A percentile compares a stretch with the other conserved stretches of the same genome.
These are phyloP conservation scores for Tylopilus plumbeoviolaceoides DNA, from an alignment of 768 basidiomycete species.

Conservation along the genomic window DNA sequence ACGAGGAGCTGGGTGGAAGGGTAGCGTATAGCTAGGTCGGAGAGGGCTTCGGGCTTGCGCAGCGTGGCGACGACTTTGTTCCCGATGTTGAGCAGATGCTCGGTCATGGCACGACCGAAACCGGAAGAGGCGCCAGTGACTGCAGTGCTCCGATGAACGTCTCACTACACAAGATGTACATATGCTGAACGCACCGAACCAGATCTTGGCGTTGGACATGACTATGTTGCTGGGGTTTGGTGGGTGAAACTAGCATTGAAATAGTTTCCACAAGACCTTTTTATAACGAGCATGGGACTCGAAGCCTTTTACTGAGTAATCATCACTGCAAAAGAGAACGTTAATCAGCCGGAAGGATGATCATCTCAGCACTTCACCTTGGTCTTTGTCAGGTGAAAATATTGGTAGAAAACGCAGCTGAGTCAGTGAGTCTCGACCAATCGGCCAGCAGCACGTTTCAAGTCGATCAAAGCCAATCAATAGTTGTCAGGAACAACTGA, in stretches of 20 bases:
- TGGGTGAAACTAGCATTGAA: background rate
- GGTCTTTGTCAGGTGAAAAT: background rate
- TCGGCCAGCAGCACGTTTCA: no score
- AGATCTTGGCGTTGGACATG: constrained; percentile 18
- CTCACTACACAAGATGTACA: background rate
- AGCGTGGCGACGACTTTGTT: constrained; percentile 42
- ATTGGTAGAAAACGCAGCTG: no score
- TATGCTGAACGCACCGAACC: constrained; percentile 12
- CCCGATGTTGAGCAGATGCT: constrained; percentile 32
- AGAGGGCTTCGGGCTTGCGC: constrained; percentile 34
- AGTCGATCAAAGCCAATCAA: background rate
- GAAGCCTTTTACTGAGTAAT: background rate
- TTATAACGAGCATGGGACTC: background rate
- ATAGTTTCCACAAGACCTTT: background rate
- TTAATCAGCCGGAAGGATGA: background rate
- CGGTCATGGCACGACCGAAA: constrained; percentile 35
- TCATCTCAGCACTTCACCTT: background rate
- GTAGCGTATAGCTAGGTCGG: constrained; percentile 23
- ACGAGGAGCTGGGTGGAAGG: constrained; percentile 25
- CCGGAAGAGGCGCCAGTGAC: constrained; percentile 37
- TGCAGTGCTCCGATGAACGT: constrained; percentile 1
- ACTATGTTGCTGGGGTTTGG: background rate
- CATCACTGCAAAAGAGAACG: background rate
- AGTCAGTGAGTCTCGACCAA: no score
- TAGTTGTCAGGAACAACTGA: no score